Base-by-base conservation (phyloP, 345 rosid species). In the Gossypioides kirkii region DNA sequence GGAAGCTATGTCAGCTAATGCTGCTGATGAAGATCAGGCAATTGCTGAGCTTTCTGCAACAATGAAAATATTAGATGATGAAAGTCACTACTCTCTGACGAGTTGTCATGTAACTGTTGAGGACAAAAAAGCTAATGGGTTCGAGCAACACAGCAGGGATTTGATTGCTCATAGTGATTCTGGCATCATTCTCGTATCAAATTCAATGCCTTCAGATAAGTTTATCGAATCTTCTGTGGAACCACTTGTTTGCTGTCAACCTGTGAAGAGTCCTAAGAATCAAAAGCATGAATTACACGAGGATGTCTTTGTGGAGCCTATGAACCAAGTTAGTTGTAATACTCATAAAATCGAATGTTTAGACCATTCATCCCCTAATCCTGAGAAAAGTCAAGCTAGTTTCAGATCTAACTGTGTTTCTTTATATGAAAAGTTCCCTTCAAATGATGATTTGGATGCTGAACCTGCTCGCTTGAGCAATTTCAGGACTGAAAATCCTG, bases 1-100 rank as follows among this genome's bases (percentile, higher is more conserved):
- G 70, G 89, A 91, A 80, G 91, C 94, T 73, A 88, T 86, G 90
- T 85, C 89, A 49, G 91, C 86, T 68, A 89, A 85, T 79, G 89
- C 84, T 54, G 84, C 90, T 61, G 90, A 86, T 76, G 86, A 84
- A 80, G 84, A 75, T 69, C 82, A 80, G 64, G 23, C 74, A 61
- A 74, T 72, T 72, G 71, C 65, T 67, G 87, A 79, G 72, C 74
- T 75, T 16, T 80, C 75, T 32, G 79, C 83, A 78, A 67, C 74
- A 55, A 41, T 69, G 71, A 79, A 80, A 50, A 71, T 79, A 49
- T 60, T 55, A n/a, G 65, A 55, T 68, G 77, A 73, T 70, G 83
- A 66, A 45, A 63, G 79, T 53, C 70, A 79, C 70, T 50, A 17
- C 70, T 70, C 81, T 72, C 80, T 73, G 45, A 25, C 60, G 42